Evolutionary conservation across 2,329 filamentous ascomycete species (phyloP), one percentile per base, ranked within the genome.

Genomic region (Botrytis pseudocinerea): DNA sequence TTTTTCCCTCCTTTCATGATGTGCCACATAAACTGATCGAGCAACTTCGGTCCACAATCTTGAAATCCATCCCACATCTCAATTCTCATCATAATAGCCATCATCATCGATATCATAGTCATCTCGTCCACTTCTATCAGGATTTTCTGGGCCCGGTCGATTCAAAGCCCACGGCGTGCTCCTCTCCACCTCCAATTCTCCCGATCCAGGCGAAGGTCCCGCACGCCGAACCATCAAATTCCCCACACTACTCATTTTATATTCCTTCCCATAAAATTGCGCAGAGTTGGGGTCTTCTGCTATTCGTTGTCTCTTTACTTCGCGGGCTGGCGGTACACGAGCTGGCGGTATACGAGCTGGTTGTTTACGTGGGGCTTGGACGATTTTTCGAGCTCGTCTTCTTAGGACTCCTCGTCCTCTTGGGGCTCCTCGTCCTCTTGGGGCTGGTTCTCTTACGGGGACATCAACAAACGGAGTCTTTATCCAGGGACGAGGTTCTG

Each of bases 141-240:
- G 59, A 35, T 2, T 40, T n/a, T 18, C 12, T 25, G 14, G 38
- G 42, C 16, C 28, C 4, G 38, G 25, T 12, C 2, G 16, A 32
- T 48, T 20, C n/a, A 10, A 20, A 22, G 28, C 20, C 65, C 65
- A 69, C 22, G 65, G 65, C 48, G 65, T 51, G 22, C 65, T 69
- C 35, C 25, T 22, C 18, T 69, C 65, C 6, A 32, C 35, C 1
- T 42, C 38, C 6, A 9, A 7, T 32, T 16, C 48, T 12, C 51
- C 51, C 16, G n/a, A 8, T 18, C n/a, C 0, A 57, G 51, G 14
- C 51, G 14, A 32, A 57, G 51, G n/a, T 28, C n/a, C 51, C n/a
- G 14, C 14, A 2, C 51, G 51, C 14, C 51, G 51, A 57, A 57
- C n/a, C 51, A 57, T 57, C n/a, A 57, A 6, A 18, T 57, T 57